A percentile compares a stretch with the other conserved stretches of the same genome.
Evolutionary conservation across 1,139 yeast species (phyloP).

Genomic region (Oligophagozyma castellii): DNA sequence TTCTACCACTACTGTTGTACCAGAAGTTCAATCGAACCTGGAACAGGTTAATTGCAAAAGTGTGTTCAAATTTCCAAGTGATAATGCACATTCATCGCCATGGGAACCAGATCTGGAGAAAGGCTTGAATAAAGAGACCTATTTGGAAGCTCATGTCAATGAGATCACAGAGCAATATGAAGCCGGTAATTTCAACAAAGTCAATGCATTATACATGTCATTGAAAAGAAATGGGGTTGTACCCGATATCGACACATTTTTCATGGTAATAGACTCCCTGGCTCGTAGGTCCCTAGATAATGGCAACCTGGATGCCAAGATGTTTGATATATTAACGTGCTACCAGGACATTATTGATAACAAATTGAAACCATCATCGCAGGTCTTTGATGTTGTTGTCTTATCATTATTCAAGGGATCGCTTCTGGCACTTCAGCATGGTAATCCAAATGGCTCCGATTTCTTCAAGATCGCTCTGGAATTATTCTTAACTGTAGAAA

Average conservation of each 20-base stretch:
- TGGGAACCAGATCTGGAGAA: slow-evolving; percentile 23
- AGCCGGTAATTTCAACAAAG: slow-evolving; percentile 21
- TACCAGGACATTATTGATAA: slow-evolving; percentile 49
- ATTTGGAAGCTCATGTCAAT: slow-evolving; percentile 13
- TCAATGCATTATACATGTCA: slow-evolving; percentile 28
- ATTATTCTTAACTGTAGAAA: slow-evolving; percentile 36
- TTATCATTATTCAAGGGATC: slow-evolving; percentile 39
- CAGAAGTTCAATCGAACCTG: neutral
- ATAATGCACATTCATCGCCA: slow-evolving; percentile 6
- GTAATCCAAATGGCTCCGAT: slow-evolving; percentile 34
- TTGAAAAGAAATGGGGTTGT: slow-evolving; percentile 26
- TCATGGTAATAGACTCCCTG: slow-evolving; percentile 25
- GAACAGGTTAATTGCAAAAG: neutral
- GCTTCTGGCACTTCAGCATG: slow-evolving; percentile 26
- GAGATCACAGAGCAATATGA: slow-evolving; percentile 17
- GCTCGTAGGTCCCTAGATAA: slow-evolving; percentile 26
- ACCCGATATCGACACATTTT: slow-evolving; percentile 24
- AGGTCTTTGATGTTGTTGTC: slow-evolving; percentile 42
- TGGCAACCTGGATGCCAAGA: slow-evolving; percentile 32
- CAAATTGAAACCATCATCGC: slow-evolving; percentile 38
- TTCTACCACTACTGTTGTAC: slow-evolving; percentile 1
- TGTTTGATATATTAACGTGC: slow-evolving; percentile 48
- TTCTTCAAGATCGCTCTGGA: slow-evolving; percentile 53
- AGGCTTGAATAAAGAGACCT: slow-evolving; percentile 16
- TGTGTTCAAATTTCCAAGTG: neutral